Evolutionary conservation across 2,329 filamentous ascomycete genomes (phyloP).

Genomic region (Talaromyces sp.): DNA sequence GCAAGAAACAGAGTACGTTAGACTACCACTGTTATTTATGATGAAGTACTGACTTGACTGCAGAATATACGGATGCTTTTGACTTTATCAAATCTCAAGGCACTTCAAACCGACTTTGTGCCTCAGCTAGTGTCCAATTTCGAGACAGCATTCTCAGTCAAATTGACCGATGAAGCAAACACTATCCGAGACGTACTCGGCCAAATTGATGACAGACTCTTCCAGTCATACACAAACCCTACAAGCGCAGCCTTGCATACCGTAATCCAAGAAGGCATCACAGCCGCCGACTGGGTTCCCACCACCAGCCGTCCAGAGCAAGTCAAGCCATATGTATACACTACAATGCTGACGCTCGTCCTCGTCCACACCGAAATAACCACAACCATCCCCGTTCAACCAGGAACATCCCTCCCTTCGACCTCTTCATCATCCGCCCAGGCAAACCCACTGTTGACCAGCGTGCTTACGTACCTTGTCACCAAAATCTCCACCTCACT

Average conservation of each 20-base stretch:
- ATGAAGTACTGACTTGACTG: slow-evolving; percentile 17
- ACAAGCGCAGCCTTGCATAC: slow-evolving; percentile 65
- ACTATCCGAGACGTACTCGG: slow-evolving; percentile 85
- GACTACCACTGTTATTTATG: slow-evolving; percentile 17
- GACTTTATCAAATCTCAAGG: slow-evolving; percentile 87
- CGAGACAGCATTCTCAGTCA: slow-evolving; percentile 89
- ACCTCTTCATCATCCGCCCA: slow-evolving; percentile 67
- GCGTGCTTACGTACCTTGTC: slow-evolving; percentile 82
- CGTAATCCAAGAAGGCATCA: slow-evolving; percentile 73
- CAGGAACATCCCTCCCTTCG: slow-evolving; percentile 71
- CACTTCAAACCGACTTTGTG: slow-evolving; percentile 76
- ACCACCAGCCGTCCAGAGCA: slow-evolving; percentile 61
- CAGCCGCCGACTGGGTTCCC: slow-evolving; percentile 69
- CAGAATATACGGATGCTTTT: slow-evolving; percentile 91
- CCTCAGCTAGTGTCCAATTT: slow-evolving; percentile 89
- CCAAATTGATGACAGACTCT: slow-evolving; percentile 87
- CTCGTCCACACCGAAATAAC: slow-evolving; percentile 88
- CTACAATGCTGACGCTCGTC: slow-evolving; percentile 78
- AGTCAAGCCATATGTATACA: slow-evolving; percentile 86
- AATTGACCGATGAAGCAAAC: slow-evolving; percentile 88
- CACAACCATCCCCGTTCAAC: slow-evolving; percentile 67
- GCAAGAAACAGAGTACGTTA: slow-evolving; percentile 53
- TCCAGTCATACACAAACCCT: slow-evolving; percentile 86
- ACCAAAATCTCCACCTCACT: slow-evolving; percentile 77
- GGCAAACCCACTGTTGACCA: slow-evolving; percentile 63